phyloP scores from a whole-genome alignment of 345 rosid genomes.

The Salix koriyanagi region DNA sequence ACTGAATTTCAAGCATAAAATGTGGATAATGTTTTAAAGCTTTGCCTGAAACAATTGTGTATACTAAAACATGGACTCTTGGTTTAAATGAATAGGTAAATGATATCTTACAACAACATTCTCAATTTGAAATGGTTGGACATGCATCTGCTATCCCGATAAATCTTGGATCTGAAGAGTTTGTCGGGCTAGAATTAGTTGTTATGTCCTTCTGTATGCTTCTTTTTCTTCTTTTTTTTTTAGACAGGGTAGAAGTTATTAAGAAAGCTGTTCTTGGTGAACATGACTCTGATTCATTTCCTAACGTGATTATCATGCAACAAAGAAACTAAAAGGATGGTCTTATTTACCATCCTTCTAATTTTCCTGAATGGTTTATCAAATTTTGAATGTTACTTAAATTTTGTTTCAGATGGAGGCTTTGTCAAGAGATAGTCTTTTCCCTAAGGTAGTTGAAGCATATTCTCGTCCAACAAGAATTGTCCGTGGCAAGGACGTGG shows the following conservation, averaged over 20 bases:
- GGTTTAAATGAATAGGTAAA: too few species aligned
- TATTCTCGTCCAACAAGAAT: conserved; percentile 96
- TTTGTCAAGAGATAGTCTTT: conserved; percentile 53
- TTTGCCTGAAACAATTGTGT: too few species aligned
- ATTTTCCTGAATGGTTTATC: not conserved
- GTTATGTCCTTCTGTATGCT: too few species aligned
- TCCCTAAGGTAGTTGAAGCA: conserved; percentile 77
- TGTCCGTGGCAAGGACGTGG: conserved; percentile 79
- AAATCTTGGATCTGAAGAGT: too few species aligned
- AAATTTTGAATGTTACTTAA: conserved; percentile 11
- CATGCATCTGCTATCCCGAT: too few species aligned
- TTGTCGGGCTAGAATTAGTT: too few species aligned
- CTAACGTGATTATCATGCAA: not conserved
- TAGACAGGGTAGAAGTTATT: not conserved
- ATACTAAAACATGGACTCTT: too few species aligned
- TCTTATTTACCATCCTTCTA: not conserved
- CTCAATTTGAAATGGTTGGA: too few species aligned
- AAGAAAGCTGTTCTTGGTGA: not conserved
- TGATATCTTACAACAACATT: too few species aligned
- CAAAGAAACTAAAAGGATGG: not conserved
- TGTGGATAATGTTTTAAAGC: too few species aligned
- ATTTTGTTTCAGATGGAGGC: conserved; percentile 59
- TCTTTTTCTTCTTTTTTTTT: too few species aligned
- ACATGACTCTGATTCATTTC: not conserved
- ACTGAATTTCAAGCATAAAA: too few species aligned